Conservation (phyloP, 2,329 filamentous ascomycete species). For the Fusarium mundagurra region DNA sequence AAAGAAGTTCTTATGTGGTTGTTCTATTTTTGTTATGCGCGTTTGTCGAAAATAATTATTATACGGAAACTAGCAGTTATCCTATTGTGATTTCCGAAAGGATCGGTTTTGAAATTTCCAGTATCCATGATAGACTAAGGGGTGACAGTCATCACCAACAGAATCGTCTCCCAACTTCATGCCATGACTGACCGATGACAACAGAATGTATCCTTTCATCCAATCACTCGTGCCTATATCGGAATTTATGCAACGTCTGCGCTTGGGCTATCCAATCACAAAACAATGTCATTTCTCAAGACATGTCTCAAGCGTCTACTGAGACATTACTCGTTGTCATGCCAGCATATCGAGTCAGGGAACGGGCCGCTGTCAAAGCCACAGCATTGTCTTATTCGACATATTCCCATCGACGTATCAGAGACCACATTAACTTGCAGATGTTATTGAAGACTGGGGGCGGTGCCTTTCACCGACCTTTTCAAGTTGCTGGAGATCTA, state of each 20-base stretch:
- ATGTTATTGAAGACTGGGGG: background rate
- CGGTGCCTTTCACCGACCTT: background rate
- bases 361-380: conserved; percentile 24
- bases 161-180: background rate
- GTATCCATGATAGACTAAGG: background rate
- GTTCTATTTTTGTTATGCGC: background rate
- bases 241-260: conserved; percentile 7
- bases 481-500: background rate
- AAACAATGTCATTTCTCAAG: background rate
- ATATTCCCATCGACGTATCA: conserved; percentile 14
- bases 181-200: conserved; percentile 5
- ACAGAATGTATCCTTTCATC: background rate
- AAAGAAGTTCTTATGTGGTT: background rate
- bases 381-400: conserved; percentile 17
- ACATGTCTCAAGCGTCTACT: background rate
- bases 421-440: background rate
- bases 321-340: conserved; percentile 9
- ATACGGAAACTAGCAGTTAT: background rate
- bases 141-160: background rate
- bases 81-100: background rate
- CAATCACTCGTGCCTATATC: background rate
- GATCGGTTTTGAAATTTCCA: conserved; percentile 10
- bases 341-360: conserved; percentile 11
- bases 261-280: background rate
- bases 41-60: background rate